Percentiles rank a stretch among this genome's conserved stretches.
Evolutionary conservation across 306 rosid species (phyloP).

Genomic region (Gleditsia sinensis): DNA sequence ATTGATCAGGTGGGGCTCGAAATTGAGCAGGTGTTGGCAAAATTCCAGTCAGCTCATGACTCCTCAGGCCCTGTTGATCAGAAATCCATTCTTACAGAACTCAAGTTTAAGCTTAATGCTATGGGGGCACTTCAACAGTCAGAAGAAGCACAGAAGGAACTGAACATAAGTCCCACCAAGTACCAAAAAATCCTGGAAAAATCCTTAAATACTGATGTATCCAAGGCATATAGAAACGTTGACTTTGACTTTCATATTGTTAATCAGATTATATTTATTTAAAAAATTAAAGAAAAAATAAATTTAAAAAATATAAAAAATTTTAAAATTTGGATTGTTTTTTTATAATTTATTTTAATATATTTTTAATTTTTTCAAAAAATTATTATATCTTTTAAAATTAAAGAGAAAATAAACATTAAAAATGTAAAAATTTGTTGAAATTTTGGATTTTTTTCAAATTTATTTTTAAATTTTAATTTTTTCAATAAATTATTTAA

Average conservation of each 20-base stretch:
- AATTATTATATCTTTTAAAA: too few relatives aligned
- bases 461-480: too few relatives aligned
- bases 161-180: conserved; percentile 57
- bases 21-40: conserved; percentile 61
- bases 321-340: too few relatives aligned
- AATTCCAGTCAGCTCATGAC: conserved; percentile 55
- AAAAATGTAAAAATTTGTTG: too few relatives aligned
- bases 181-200: conserved; percentile 69
- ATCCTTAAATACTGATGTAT: conserved; percentile 66
- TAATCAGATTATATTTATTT: conserved; percentile 67
- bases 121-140: conserved; percentile 58
- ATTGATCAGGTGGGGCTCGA: conserved; percentile 69
- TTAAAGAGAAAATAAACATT: too few relatives aligned
- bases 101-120: conserved; percentile 58
- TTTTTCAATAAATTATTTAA: too few relatives aligned
- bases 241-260: conserved; percentile 69
- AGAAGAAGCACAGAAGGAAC: conserved; percentile 74
- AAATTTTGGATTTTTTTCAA: too few relatives aligned
- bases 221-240: conserved; percentile 81
- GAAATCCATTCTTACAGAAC: conserved; percentile 61
- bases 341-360: too few relatives aligned
- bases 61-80: conserved; percentile 49
- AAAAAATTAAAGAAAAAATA: too few relatives aligned
- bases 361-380: too few relatives aligned
- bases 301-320: too few relatives aligned